Base-by-base conservation (phyloP, 768 basidiomycete genomes). In the Panaeolus papilionaceus region DNA sequence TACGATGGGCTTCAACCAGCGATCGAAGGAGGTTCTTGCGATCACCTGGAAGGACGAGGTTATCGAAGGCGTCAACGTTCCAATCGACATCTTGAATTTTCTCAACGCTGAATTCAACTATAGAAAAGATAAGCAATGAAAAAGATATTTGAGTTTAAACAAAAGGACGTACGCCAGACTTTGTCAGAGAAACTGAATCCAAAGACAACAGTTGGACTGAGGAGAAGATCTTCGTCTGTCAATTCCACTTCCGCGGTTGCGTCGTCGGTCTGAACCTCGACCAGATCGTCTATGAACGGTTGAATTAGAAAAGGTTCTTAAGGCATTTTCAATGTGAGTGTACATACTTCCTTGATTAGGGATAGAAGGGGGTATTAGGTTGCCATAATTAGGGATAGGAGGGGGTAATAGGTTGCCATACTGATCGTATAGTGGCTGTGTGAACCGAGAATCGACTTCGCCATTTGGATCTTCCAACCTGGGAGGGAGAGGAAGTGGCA, bases 151-250 rank as follows among this genome's bases (percentile, higher is more conserved):
- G 33, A 33, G 33, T 33, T 1, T 33, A 64, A 64, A n/a, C n/a
- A n/a, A 62, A 16, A 61, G 5, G 0, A 81, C 86, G 70, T 72
- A 88, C 88, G 75, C 88, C 88, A 89, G 6, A 81, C 70, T 74
- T 90, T 90, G 67, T 87, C 87, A 6, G 76, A 70, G 58, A 91
- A 75, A 75, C 88, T 88, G 75, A 91, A 92, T 0, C 88, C 89
- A 68, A 86, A 87, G 2, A 90, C 84, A 42, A 86, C 79, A 0
- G 87, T 83, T 0, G 89, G 80, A 0, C 88, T 80, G 4, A 92
- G 75, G 37, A 89, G 77, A 18, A 90, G 77, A 42, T 88, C 84
- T 23, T 87, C 85, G 3, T 87, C 85, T 0, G 80, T 78, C 40
- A 89, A 71, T 38, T 86, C 80, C 5, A 76, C 74, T 2, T 79